Conservation (phyloP, 2,329 filamentous ascomycete genomes). For the Aplosporella prunicola region DNA sequence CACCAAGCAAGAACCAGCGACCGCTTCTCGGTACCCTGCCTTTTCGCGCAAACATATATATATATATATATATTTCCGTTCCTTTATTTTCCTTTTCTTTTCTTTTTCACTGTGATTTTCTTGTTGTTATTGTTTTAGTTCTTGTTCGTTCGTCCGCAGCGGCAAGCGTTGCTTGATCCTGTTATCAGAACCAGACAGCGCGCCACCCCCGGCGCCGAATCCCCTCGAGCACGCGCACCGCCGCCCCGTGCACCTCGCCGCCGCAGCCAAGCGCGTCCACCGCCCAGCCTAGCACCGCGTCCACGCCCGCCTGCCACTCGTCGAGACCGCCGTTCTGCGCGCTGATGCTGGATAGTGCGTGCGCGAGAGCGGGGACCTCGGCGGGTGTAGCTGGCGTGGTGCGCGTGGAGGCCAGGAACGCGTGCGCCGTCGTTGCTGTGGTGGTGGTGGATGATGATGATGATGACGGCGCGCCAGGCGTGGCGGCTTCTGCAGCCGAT, state of each 20-base stretch:
- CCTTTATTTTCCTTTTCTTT: too few relatives aligned
- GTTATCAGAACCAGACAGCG: slow-evolving; percentile 5
- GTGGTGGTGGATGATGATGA: background rate
- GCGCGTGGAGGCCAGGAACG: background rate
- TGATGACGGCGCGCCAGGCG: background rate
- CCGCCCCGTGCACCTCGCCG: slow-evolving; percentile 4
- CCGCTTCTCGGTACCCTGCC: too few relatives aligned
- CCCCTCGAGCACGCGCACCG: slow-evolving; percentile 4
- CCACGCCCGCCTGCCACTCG: background rate
- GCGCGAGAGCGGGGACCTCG: background rate
- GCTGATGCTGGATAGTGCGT: background rate
- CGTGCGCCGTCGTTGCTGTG: background rate
- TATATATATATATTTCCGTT: too few relatives aligned
- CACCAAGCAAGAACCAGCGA: too few relatives aligned
- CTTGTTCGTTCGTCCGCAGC: background rate
- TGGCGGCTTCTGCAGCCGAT: background rate
- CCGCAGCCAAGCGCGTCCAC: background rate
- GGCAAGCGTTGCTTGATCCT: too few relatives aligned
- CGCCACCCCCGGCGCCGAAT: slow-evolving; percentile 1
- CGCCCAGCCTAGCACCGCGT: background rate
- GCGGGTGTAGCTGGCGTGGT: background rate
- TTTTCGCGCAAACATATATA: too few relatives aligned
- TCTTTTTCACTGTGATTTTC: too few relatives aligned
- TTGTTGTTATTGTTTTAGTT: too few relatives aligned
- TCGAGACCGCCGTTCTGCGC: slow-evolving; percentile 1